Percentiles rank a stretch among this genome's conserved stretches.
These are phyloP conservation scores for Cercospora sp. DNA, from an alignment of 2,329 filamentous ascomycete species.

Conservation along the genomic window DNA sequence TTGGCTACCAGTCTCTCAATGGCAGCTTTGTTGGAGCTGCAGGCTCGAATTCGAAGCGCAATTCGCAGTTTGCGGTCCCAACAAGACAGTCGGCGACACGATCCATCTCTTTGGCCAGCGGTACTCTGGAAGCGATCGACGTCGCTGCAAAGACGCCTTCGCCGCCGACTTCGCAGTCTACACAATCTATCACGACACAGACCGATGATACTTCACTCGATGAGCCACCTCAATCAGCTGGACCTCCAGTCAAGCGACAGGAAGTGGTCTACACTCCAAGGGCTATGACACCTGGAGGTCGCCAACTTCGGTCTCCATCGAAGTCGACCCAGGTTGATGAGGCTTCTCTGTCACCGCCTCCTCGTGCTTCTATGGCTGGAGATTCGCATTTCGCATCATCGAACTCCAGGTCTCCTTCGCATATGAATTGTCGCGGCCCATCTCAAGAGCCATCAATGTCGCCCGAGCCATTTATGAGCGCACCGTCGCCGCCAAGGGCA, in stretches of 20 bases:
- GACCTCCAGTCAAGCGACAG: conserved; percentile 10
- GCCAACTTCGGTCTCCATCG: conserved; percentile 15
- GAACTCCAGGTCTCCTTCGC: conserved; percentile 2
- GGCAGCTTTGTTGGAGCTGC: conserved; percentile 2
- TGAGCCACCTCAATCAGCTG: conserved; percentile 7
- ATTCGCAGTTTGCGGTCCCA: conserved; percentile 12
- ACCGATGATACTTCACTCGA: conserved; percentile 16
- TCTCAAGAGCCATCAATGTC: not conserved
- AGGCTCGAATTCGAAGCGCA: conserved; percentile 14
- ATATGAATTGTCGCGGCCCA: not conserved
- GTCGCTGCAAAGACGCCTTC: conserved; percentile 20
- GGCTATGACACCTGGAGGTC: conserved; percentile 6
- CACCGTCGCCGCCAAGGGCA: not conserved
- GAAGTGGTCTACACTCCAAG: conserved; percentile 19
- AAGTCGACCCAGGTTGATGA: conserved; percentile 17
- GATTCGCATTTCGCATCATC: conserved; percentile 8
- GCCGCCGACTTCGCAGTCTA: conserved; percentile 16
- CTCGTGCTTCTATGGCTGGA: conserved; percentile 13
- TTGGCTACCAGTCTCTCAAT: conserved; percentile 10
- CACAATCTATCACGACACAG: conserved; percentile 19
- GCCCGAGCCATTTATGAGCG: conserved; percentile 7
- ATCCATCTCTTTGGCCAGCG: conserved; percentile 18
- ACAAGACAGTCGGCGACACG: conserved; percentile 10
- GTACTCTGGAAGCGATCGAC: conserved; percentile 18
- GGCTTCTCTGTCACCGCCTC: conserved; percentile 12